Evolutionary conservation across 2,329 filamentous ascomycete genomes (phyloP).

Genomic region (Fusarium multiceps): DNA sequence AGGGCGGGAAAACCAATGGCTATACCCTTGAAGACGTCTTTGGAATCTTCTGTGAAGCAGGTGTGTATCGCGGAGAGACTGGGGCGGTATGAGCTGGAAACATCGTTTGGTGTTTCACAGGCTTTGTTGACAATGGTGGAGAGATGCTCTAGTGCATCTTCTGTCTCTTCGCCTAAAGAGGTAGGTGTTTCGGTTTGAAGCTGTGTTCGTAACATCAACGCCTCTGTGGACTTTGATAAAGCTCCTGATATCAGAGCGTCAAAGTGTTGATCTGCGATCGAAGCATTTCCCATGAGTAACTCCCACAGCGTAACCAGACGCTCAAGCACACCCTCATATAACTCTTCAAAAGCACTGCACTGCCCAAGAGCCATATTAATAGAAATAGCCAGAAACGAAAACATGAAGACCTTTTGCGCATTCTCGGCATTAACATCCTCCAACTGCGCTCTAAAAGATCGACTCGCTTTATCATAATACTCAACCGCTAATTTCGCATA

Average conservation of each 20-base stretch:
- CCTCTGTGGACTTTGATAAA: slow-evolving; percentile 30
- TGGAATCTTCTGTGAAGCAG: slow-evolving; percentile 52
- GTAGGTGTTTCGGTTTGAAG: slow-evolving; percentile 7
- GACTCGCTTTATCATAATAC: slow-evolving; percentile 43
- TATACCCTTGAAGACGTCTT: slow-evolving; percentile 48
- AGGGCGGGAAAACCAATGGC: slow-evolving; percentile 48
- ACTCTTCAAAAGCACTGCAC: slow-evolving; percentile 20
- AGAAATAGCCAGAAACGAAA: slow-evolving; percentile 39
- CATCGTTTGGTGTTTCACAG: neutral
- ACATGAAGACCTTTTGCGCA: slow-evolving; percentile 40
- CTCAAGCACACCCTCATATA: slow-evolving; percentile 30
- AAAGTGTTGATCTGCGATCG: slow-evolving; percentile 32
- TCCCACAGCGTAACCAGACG: slow-evolving; percentile 38
- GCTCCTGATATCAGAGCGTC: slow-evolving; percentile 35
- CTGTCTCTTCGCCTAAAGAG: neutral
- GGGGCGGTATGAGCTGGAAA: slow-evolving; percentile 21
- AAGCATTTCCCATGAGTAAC: slow-evolving; percentile 34
- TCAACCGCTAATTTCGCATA: slow-evolving; percentile 41
- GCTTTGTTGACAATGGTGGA: slow-evolving; percentile 30
- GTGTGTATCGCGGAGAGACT: slow-evolving; percentile 49
- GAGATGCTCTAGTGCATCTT: slow-evolving; percentile 23
- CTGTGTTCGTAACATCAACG: slow-evolving; percentile 19
- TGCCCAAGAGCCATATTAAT: slow-evolving; percentile 44
- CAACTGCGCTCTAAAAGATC: slow-evolving; percentile 37
- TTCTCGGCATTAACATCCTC: slow-evolving; percentile 37